Evolutionary conservation across 2,329 filamentous ascomycete species (phyloP), one percentile per base, ranked within the genome.

Genomic region (Albifimbria verrucaria): DNA sequence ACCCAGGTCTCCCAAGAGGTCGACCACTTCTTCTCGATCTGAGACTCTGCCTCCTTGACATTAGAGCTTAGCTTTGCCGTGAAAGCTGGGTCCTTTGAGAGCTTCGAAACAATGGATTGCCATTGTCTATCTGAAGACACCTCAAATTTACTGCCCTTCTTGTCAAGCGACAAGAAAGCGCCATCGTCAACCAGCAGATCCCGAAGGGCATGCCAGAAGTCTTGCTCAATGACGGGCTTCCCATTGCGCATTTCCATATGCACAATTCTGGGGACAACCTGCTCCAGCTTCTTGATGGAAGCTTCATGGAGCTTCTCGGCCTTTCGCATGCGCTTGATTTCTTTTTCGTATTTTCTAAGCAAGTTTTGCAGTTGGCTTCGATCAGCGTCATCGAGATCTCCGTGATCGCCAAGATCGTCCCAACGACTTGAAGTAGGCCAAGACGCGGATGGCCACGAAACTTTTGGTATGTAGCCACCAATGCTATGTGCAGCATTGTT

Each of bases 131-230:
- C 73, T 0, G 76, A 75, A 3, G 77, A 69, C 18, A 72, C 59
- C 15, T 72, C 63, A 20, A 68, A 70, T n/a, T 65, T 66, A 17
- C 72, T 62, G 2, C 67, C 63, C 3, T 68, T 65, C 25, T 72
- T 71, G 32, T 79, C 71, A 3, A 82, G 59, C 3, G 71, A 77
- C 36, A 82, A 63, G 39, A 83, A 72, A 25, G 71, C 68, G 2
- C 71, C 70, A 43, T 82, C 80, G 1, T 71, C 66, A 20, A 70
- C 71, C 47, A 88, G 78, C 52, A 79, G 74, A 50, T 80, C 77
- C 22, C 76, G 73, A 9, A 91, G 65, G 0, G 86, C 87, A 52
- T 82, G 74, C 80, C 83, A 91, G 55, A 91, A 88, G 3, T 83
- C 77, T 22, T 81, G 74, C 0, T 80, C 71, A 17, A 90, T 79